Evolutionary conservation across 140 eudicot species (phyloP).

Genomic region (Stevia rebaudiana): DNA sequence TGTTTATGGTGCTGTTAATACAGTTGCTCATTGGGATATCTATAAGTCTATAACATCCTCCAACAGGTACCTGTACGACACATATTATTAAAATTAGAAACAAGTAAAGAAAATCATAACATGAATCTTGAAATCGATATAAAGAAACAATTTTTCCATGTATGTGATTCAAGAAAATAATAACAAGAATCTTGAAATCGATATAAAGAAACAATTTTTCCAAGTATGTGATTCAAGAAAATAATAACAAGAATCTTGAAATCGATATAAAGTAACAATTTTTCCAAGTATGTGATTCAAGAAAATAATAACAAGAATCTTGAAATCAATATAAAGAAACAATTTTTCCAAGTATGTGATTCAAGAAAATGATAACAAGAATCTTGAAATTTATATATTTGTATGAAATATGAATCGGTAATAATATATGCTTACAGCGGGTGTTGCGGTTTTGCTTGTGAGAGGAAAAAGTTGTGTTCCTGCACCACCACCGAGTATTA

Average conservation of each 20-base stretch:
- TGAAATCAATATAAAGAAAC: too few relatives aligned
- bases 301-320: too few relatives aligned
- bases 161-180: background rate
- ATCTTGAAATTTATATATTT: background rate
- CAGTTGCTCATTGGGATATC: slow-evolving; percentile 99
- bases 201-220: background rate
- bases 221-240: background rate
- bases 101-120: background rate
- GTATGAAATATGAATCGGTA: background rate
- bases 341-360: too few relatives aligned
- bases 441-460: slow-evolving; percentile 87
- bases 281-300: too few relatives aligned
- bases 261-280: too few relatives aligned
- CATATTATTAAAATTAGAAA: slow-evolving; percentile 2
- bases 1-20: slow-evolving; percentile 85
- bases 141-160: background rate
- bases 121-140: background rate
- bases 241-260: background rate
- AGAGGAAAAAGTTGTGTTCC: slow-evolving; percentile 91
- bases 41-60: slow-evolving; percentile 94
- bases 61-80: slow-evolving; percentile 73
- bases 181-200: background rate
- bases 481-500: slow-evolving; percentile 94
- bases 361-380: too few relatives aligned
- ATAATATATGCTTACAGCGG: slow-evolving; percentile 61